Percentiles rank a stretch among this genome's conserved stretches.
Conservation (phyloP, 495 filamentous ascomycete genomes). For the Penicillium steckii region DNA sequence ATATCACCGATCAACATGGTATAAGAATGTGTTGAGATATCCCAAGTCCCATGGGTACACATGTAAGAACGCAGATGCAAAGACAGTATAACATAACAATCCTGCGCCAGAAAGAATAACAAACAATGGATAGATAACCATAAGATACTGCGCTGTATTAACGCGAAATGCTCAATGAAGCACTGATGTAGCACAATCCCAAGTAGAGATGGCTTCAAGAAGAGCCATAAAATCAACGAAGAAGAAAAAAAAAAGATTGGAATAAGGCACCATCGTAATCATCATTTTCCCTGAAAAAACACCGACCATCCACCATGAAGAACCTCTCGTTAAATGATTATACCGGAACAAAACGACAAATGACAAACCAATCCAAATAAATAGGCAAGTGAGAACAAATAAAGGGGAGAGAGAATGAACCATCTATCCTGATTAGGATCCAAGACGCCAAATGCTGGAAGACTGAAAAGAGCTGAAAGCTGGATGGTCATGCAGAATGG, state of each 20-base stretch:
- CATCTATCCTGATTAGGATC: slow-evolving; percentile 35
- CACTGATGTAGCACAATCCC: too few species aligned
- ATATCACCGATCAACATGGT: slow-evolving; percentile 13
- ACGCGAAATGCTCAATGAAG: slow-evolving; percentile 14
- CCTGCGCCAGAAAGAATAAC: slow-evolving; percentile 24
- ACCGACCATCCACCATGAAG: slow-evolving; percentile 26
- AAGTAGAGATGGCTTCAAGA: too few species aligned
- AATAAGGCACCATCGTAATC: slow-evolving; percentile 21
- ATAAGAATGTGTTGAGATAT: slow-evolving; percentile 17
- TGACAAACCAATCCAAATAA: too few species aligned
- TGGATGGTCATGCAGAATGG: slow-evolving; percentile 14
- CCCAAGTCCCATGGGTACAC: slow-evolving; percentile 3
- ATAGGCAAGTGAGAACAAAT: too few species aligned
- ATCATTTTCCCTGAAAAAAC: slow-evolving; percentile 28
- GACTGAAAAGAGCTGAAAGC: slow-evolving; percentile 2
- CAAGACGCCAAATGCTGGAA: slow-evolving; percentile 21
- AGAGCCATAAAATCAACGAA: not conserved
- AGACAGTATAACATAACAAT: slow-evolving; percentile 28
- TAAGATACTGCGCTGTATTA: slow-evolving; percentile 12
- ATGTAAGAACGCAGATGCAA: slow-evolving; percentile 12
- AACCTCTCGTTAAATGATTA: slow-evolving; percentile 21
- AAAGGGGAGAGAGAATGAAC: slow-evolving; percentile 25
- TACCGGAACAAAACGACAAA: slow-evolving; percentile 26
- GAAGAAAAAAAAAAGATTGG: slow-evolving; percentile 4
- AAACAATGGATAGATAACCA: slow-evolving; percentile 18